Base-by-base conservation (phyloP, 345 rosid genomes). In the Dipteronia sinensis region DNA sequence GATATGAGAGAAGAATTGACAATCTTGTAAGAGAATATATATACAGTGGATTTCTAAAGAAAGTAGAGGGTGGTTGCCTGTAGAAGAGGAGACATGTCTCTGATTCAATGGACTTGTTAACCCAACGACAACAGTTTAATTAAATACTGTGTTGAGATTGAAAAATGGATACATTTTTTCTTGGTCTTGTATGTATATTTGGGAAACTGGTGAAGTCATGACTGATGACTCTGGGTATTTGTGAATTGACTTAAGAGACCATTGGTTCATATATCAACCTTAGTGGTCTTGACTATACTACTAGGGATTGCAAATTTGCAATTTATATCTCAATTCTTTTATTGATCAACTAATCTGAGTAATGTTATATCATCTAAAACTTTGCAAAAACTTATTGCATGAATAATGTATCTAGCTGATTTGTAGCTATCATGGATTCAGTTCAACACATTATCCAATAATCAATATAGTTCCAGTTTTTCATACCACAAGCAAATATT, bases 1-100 rank as follows among this genome's bases (percentile, higher is more conserved):
- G 38, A 34, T 34, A 34, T 34, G 38, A 34, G 38, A 34, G 38
- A 34, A 34, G 13, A 3, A 49, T 13, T 49, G 55, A 49, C 55
- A 13, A 49, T 49, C 55, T 49, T 49, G 55, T 15, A 49, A 2
- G 55, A 15, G 55, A 49, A 13, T 5, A 71, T 29, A 65, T 49
- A 23, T 74, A 29, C 19, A 34, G 49, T 65, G 10, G 7, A 44
- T 51, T 47, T 27, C n/a, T 53, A 16, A 53, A 53, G 29, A 71
- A 27, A 12, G 65, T 40, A 11, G 40, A 59, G 12, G 38, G 6
- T 34, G 67, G 73, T 78, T 84, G 85, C 77, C 77, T 71, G 77
- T 51, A 27, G 84, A 77, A 74, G 81, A 81, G 87, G 87, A 74
- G 87, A 83, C 90, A 85, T 22, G 55, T 77, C 83, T 78, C 80